Percentiles rank a stretch among this genome's conserved stretches.
Evolutionary conservation across 192 early-diverging fungal species (phyloP).

Genomic region (Podila verticillata): DNA sequence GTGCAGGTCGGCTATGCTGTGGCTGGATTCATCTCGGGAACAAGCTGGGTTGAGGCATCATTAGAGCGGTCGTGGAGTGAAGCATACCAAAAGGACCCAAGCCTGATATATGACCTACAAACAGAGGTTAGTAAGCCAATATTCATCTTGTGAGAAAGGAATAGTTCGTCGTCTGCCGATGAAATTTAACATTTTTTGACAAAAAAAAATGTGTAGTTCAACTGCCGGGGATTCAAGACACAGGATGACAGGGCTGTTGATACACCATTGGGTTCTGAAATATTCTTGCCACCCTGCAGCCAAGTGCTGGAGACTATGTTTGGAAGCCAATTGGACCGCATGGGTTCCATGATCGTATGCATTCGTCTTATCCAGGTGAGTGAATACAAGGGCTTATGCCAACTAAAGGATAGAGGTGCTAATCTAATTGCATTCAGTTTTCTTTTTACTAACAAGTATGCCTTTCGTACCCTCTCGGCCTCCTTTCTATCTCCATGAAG

Average conservation of each 20-base stretch:
- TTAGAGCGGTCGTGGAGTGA: slow-evolving; percentile 37
- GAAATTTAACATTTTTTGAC: background rate
- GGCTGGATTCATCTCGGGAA: slow-evolving; percentile 28
- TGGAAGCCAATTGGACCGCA: background rate
- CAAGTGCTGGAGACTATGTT: background rate
- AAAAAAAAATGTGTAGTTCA: background rate
- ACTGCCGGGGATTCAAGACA: background rate
- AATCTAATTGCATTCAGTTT: too few species aligned
- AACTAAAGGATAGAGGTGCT: background rate
- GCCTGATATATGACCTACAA: slow-evolving; percentile 32
- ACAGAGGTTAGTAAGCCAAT: slow-evolving; percentile 20
- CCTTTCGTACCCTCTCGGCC: background rate
- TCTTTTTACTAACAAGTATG: background rate
- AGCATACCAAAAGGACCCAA: slow-evolving; percentile 31
- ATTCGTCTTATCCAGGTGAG: background rate
- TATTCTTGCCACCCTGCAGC: background rate
- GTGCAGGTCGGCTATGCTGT: slow-evolving; percentile 27
- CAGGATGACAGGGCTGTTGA: background rate
- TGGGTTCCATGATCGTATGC: background rate
- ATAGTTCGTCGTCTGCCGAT: too few species aligned
- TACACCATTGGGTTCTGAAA: background rate
- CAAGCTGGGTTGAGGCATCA: slow-evolving; percentile 29
- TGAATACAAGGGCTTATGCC: background rate
- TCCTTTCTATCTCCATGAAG: background rate
- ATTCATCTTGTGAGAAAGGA: too few species aligned